phyloP scores from a whole-genome alignment of 805 yeast genomes.

The Blastobotrys muscicola region DNA sequence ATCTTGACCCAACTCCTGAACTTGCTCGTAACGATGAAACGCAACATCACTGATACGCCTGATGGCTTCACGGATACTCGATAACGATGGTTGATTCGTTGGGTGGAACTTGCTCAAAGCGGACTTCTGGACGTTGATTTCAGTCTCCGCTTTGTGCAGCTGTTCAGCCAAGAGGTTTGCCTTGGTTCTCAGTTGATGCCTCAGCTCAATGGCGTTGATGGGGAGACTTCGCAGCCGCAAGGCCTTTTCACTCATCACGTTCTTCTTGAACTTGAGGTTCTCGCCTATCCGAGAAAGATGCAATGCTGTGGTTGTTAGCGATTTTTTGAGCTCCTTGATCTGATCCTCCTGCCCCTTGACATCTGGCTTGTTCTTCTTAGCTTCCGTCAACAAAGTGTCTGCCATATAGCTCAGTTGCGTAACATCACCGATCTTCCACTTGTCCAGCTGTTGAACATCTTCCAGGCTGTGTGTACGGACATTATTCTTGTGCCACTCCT shows the following conservation, averaged over 20 bases:
- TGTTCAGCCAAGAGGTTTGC: conserved; percentile 6
- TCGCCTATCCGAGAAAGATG: conserved; percentile 13
- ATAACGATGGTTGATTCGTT: conserved; percentile 8
- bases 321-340: conserved; percentile 4
- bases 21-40: conserved; percentile 2
- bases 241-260: conserved; percentile 9
- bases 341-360: not conserved
- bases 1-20: conserved; percentile 2
- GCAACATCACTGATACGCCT: conserved; percentile 7
- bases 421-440: conserved; percentile 11
- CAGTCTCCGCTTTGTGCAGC: conserved; percentile 8
- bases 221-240: conserved; percentile 12
- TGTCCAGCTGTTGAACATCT: conserved; percentile 7
- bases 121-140: conserved; percentile 10
- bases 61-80: conserved; percentile 10
- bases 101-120: conserved; percentile 5
- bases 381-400: conserved; percentile 4
- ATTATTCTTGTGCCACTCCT: conserved; percentile 2
- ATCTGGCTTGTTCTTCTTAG: not conserved
- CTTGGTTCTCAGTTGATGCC: conserved; percentile 8
- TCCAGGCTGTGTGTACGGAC: conserved; percentile 1
- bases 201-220: conserved; percentile 14
- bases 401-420: conserved; percentile 2
- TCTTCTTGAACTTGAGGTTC: conserved; percentile 2
- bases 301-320: conserved; percentile 6